Evolutionary conservation across 106 monocot species (phyloP), one percentile per base, ranked within the genome.

Genomic region (Cymbidium sinense): DNA sequence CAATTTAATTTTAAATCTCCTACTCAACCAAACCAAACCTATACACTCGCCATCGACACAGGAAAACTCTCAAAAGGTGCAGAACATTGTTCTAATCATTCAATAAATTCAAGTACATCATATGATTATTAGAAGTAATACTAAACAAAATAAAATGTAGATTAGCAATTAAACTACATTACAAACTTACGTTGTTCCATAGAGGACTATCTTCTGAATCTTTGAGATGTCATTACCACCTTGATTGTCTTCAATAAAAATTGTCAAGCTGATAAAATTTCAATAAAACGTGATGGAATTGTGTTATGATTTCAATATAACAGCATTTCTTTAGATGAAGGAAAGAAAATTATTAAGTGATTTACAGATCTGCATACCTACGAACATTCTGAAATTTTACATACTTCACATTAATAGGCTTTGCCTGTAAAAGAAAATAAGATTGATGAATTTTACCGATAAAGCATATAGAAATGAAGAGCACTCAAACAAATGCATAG

Each of bases 321-420:
- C 9, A 72, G 30, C 12, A 8, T 17, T 3, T 65, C 13, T 10
- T n/a, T n/a, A 17, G 37, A 23, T 50, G 70, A 64, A 5, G 12
- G 5, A 74, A 80, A 43, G 18, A 55, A 72, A 78, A 20, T 44
- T 12, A 17, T 77, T 9, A 31, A 29, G 0, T n/a, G 23, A 35
- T 18, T 51, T 39, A 35, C 19, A 73, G 23, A 55, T 78, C 12
- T 28, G 29, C 75, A 47, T 79, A 94, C 98, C 98, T 99, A 50
- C 90, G 90, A 88, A 99, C 98, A 87, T 81, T 99, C 77, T 99
- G 98, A 86, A 99, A 99, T 73, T 94, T 99, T 72, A 99, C 98
- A 79, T 94, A 99, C 82, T 99, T 99, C 54, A 99, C 75, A 17
- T 44, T 80, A 72, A 92, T 71, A 82, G 92, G 90, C 25, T 90